A percentile compares a stretch with the other conserved stretches of the same genome.
These are phyloP conservation scores for Sarocladium brachiariae DNA, from an alignment of 2,329 filamentous ascomycete species.

Conservation along the genomic window DNA sequence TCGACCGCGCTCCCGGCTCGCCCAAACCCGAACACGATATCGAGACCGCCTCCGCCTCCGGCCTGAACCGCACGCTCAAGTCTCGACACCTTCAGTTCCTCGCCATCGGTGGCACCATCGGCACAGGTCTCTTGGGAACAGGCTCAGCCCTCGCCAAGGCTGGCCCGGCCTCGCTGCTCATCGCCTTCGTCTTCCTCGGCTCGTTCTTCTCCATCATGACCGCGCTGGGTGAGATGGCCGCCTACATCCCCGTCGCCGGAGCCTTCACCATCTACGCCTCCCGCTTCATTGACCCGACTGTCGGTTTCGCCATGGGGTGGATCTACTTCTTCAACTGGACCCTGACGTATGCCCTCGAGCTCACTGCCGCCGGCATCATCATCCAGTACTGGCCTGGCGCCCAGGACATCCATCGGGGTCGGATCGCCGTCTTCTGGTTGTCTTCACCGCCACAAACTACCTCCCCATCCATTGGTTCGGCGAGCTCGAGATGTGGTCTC, in stretches of 20 bases:
- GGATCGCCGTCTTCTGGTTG: slow-evolving; percentile 66
- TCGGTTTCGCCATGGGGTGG: slow-evolving; percentile 76
- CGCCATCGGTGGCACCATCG: slow-evolving; percentile 50
- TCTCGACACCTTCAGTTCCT: slow-evolving; percentile 43
- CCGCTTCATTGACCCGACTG: slow-evolving; percentile 64
- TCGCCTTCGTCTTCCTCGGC: slow-evolving; percentile 65
- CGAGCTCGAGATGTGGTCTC: slow-evolving; percentile 76
- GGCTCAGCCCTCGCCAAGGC: slow-evolving; percentile 55
- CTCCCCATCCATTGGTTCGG: slow-evolving; percentile 67
- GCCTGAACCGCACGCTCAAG: slow-evolving; percentile 30
- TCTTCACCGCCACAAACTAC: slow-evolving; percentile 64
- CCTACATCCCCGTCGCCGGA: slow-evolving; percentile 69
- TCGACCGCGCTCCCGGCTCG: slow-evolving; percentile 4
- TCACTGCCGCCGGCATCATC: slow-evolving; percentile 65
- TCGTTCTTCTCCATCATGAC: slow-evolving; percentile 69
- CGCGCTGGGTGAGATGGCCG: slow-evolving; percentile 64
- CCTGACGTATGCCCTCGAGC: slow-evolving; percentile 65
- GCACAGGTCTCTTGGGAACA: slow-evolving; percentile 64
- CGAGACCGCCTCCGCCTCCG: slow-evolving; percentile 26
- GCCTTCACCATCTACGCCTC: slow-evolving; percentile 71
- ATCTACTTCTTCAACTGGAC: slow-evolving; percentile 78
- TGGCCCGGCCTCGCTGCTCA: slow-evolving; percentile 59
- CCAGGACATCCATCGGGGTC: slow-evolving; percentile 52
- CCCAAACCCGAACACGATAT: slow-evolving; percentile 21
- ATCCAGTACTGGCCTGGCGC: slow-evolving; percentile 63